Evolutionary conservation across 2,329 filamentous ascomycete genomes (phyloP), one percentile per base, ranked within the genome.

Genomic region (Aureobasidium vineae): DNA sequence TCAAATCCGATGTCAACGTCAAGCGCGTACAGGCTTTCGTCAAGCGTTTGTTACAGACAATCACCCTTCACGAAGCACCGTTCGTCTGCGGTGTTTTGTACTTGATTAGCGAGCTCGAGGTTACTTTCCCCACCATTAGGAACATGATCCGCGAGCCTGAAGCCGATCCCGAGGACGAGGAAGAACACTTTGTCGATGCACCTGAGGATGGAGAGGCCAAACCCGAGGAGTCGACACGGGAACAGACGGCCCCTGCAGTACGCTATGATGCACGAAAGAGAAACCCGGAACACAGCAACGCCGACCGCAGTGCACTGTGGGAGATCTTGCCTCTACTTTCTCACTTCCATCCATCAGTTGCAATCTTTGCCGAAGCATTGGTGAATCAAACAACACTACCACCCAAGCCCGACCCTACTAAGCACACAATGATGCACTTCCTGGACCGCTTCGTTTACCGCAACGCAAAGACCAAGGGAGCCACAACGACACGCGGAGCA

Each of bases 401-500:
- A 68, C 87, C 90, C 69, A 98, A 98, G 77, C 93, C 95, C 0
- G 95, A 99, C 72, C 83, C 97, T 61, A 89, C 90, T 19, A 88
- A 92, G 67, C 94, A 98, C 77, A 95, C 91, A 1, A 85, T 99
- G 57, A 95, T 95, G 74, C 90, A 96, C 77, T 99, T 99, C 83
- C 83, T 99, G 67, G 95, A 99, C 79, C 93, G 96, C 72, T 99
- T 99, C 77, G 92, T 97, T n/a, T 99, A 98, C 83, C 89, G 91
- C 71, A 97, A 95, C 72, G 88, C 94, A 69, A 97, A 97, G 82
- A 82, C 87, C 4, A 85, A 82, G 70, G 76, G 78, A 23, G 83
- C 86, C 61, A 78, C 82, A 38, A 63, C 57, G 33, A 83, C 86
- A 36, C 90, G 91, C 70, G 96, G 96, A 59, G 84, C 86, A 33